Base-by-base conservation (phyloP, 2,329 filamentous ascomycete species). In the Monosporascus sp. region DNA sequence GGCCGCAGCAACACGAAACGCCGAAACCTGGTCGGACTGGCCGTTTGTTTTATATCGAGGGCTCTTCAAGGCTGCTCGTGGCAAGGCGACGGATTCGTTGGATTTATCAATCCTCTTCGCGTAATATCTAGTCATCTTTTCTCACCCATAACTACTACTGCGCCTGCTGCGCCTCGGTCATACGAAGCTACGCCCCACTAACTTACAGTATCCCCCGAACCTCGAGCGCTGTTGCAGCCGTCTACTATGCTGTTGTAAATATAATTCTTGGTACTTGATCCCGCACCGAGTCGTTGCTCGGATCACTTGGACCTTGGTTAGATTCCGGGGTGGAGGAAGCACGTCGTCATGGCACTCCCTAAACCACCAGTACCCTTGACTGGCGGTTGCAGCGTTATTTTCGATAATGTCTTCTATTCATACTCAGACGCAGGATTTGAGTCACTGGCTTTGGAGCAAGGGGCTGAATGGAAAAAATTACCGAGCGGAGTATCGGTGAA, bases 401-500 rank as follows among this genome's bases (percentile, higher is more conserved):
- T 89, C 74, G 78, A 91, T 67, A 86, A 91, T 69, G 91, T 85
- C 14, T 82, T 97, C 51, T 97, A 95, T 74, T 85, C 88, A 46
- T 96, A 90, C 70, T 89, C 90, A 6, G 73, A 84, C 8, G 73
- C 82, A 47, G 88, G 84, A 28, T 92, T 97, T 63, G 82, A 91
- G 68, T 87, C 88, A 8, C 72, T 97, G 59, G 71, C 78, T 14
- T 73, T 97, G 58, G 72, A 81, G 58, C 71, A 84, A 59, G 88
- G 88, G 49, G 88, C 84, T 48, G 72, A 82, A 72, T 97, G 93
- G 93, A 74, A 80, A 58, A 68, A 77, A 60, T 70, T 94, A 60
- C 65, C 78, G 1, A 79, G 79, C 67, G 90, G 89, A 48, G 79
- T 86, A 56, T 75, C 84, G 18, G 88, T 96, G 22, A 84, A 82